These are phyloP conservation scores for Apiospora kogelbergensis DNA, from an alignment of 2,329 filamentous ascomycete genomes.

Conservation along the genomic window DNA sequence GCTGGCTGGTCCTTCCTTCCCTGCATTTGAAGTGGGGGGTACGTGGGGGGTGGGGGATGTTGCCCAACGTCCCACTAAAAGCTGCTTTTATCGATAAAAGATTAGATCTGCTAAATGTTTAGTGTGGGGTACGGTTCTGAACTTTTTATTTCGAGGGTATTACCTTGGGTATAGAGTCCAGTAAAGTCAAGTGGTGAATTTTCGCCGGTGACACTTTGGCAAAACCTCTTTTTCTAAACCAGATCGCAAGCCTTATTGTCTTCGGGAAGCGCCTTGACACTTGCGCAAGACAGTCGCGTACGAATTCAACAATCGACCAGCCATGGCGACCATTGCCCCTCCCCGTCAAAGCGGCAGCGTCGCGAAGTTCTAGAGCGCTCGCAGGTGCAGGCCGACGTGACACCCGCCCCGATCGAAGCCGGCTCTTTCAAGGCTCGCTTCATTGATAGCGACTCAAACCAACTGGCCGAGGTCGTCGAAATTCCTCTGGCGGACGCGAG, in stretches of 20 bases:
- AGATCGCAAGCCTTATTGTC: background rate
- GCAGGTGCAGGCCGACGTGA: slow-evolving; percentile 73
- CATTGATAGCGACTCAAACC: slow-evolving; percentile 74
- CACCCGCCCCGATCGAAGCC: slow-evolving; percentile 63
- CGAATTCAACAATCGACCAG: slow-evolving; percentile 6
- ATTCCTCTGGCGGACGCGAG: slow-evolving; percentile 82
- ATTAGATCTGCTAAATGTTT: background rate
- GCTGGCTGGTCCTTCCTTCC: background rate
- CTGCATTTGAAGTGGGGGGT: background rate
- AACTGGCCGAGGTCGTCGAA: slow-evolving; percentile 68
- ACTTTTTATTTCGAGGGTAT: background rate
- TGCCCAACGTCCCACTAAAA: background rate
- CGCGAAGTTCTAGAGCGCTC: slow-evolving; percentile 71
- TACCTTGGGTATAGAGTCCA: background rate
- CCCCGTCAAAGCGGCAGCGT: slow-evolving; percentile 87
- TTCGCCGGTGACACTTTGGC: background rate
- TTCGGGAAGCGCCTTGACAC: background rate
- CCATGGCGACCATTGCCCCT: slow-evolving; percentile 80
- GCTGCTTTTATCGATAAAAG: background rate
- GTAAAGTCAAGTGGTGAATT: background rate
- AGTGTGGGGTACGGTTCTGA: background rate
- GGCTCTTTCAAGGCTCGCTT: slow-evolving; percentile 87
- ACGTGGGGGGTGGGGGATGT: background rate
- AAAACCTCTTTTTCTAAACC: background rate
- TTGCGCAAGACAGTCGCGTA: background rate